Evolutionary conservation across 225 moss, liverwort and hornwort genomes (phyloP).

Genomic region (Marchantia polymorpha): DNA sequence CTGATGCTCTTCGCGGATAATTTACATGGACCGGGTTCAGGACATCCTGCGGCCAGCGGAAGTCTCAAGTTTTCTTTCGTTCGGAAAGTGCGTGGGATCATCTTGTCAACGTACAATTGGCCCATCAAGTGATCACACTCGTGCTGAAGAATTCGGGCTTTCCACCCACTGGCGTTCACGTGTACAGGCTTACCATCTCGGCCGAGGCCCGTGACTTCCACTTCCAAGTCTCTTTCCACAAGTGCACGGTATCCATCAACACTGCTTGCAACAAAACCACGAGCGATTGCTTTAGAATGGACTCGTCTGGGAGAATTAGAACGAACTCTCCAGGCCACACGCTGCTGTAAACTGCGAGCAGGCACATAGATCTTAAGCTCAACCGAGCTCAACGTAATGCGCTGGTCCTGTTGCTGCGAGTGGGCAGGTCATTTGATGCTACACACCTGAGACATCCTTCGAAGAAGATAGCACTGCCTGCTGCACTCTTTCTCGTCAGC

Average conservation of each 20-base stretch:
- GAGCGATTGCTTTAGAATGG: too few species aligned
- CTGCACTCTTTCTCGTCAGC: slow-evolving; percentile 54
- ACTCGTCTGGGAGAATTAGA: too few species aligned
- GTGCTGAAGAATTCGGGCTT: slow-evolving; percentile 90
- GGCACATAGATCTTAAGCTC: too few species aligned
- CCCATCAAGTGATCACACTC: slow-evolving; percentile 83
- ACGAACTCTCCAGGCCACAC: too few species aligned
- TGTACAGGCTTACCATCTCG: slow-evolving; percentile 65
- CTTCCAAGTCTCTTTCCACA: slow-evolving; percentile 80
- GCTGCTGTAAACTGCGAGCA: too few species aligned
- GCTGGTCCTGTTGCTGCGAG: too few species aligned
- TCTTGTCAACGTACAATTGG: slow-evolving; percentile 73
- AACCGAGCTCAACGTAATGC: too few species aligned
- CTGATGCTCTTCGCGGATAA: slow-evolving; percentile 1
- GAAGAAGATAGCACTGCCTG: slow-evolving; percentile 68
- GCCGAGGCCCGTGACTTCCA: slow-evolving; percentile 80
- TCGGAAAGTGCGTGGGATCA: slow-evolving; percentile 76
- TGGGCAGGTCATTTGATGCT: neutral
- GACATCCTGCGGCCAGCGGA: slow-evolving; percentile 72
- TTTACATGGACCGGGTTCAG: slow-evolving; percentile 60
- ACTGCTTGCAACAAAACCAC: slow-evolving; percentile 33
- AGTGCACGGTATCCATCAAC: slow-evolving; percentile 84
- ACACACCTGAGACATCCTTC: slow-evolving; percentile 87
- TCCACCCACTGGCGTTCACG: slow-evolving; percentile 77
- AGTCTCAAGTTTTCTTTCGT: slow-evolving; percentile 69